Evolutionary conservation across 306 rosid genomes (phyloP).

Genomic region (Citrullus colocynthis): DNA sequence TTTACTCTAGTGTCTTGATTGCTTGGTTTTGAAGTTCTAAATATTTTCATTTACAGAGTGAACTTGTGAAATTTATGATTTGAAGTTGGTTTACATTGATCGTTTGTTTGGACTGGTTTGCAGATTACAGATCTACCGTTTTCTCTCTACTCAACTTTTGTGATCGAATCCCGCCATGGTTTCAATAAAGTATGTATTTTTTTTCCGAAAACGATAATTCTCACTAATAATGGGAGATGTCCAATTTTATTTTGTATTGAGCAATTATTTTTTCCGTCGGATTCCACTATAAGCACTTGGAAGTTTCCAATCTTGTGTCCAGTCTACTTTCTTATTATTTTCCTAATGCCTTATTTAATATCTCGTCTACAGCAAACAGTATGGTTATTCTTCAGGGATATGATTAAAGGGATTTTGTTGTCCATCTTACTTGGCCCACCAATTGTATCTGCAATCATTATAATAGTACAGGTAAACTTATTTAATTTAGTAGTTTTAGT

Average conservation of each 20-base stretch:
- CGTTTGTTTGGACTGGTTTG: slow-evolving; percentile 23
- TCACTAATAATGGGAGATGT: background rate
- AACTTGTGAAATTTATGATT: background rate
- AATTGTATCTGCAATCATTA: slow-evolving; percentile 78
- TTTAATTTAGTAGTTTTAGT: slow-evolving; percentile 5
- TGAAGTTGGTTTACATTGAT: slow-evolving; percentile 4
- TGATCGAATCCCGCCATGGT: slow-evolving; percentile 92
- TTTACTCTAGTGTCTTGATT: background rate
- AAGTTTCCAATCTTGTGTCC: background rate
- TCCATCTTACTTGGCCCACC: slow-evolving; percentile 72
- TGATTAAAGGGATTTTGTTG: slow-evolving; percentile 65
- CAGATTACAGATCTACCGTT: slow-evolving; percentile 93
- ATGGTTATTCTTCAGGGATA: slow-evolving; percentile 84
- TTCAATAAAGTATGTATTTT: slow-evolving; percentile 59
- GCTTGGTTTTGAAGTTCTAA: background rate
- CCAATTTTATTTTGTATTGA: background rate
- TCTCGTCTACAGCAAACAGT: slow-evolving; percentile 68
- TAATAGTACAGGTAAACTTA: slow-evolving; percentile 67
- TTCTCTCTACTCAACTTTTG: slow-evolving; percentile 89
- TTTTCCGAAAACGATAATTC: background rate
- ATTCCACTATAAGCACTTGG: background rate
- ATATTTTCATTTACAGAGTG: background rate
- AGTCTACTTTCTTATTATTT: background rate
- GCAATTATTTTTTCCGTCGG: background rate
- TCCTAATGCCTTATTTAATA: background rate